Base-by-base conservation (phyloP, 1,284 basidiomycete genomes). In the Cryptococcus sp. region DNA sequence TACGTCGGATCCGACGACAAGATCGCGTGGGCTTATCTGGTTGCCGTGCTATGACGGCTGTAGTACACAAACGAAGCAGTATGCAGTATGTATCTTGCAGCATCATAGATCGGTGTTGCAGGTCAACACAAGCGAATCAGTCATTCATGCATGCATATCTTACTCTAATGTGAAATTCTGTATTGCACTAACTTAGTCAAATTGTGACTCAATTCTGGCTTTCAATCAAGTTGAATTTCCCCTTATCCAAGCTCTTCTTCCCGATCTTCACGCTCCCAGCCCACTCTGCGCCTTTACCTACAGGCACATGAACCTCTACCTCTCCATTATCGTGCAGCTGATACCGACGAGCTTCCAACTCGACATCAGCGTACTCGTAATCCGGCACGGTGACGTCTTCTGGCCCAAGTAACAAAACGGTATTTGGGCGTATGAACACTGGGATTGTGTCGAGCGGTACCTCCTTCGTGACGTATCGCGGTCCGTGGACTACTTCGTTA, bases 341-440 rank as follows among this genome's bases (percentile, higher is more conserved):
- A 66, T 86, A 88, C 22, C 82, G 76, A 43, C 81, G 79, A 22
- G 86, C 76, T 62, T 85, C 83, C 40, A 88, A 63, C 20, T 78
- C 78, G 45, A 67, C 63, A 59, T 82, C 74, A 53, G 79, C 79
- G 55, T 85, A 84, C 40, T 85, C 82, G 67, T 89, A 89, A 71
- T 89, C 88, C 3, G 88, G 87, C 10, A 82, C 80, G n/a, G 81
- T 82, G 16, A 80, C 77, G 13, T 81, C 81, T 16, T 76, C 69
- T 1, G 86, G 83, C 2, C 86, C 87, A 10, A 88, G 80, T 41
- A 82, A 75, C 20, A 88, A 74, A 16, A 87, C 81, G 7, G 83
- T 82, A 43, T 82, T 83, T 45, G 83, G 81, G 40, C 85, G 81
- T 38, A 89, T 83, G 83, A 84, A 88, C 19, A 89, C 83, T 7